phyloP scores from a whole-genome alignment of 495 filamentous ascomycete genomes.

The Neurospora sp. region DNA sequence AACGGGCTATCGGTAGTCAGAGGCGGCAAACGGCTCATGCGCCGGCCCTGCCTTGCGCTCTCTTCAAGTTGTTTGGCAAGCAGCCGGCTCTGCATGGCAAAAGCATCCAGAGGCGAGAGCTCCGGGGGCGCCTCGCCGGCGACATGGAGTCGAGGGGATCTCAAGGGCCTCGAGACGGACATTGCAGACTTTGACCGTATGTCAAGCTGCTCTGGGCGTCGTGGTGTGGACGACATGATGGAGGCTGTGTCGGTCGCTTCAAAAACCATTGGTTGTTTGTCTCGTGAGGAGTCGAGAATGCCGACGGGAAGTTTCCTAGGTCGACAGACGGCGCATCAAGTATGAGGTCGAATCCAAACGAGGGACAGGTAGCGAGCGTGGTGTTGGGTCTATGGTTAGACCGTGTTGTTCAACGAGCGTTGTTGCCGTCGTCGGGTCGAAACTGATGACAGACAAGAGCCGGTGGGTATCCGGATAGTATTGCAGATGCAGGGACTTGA shows the following conservation, averaged over 20 bases:
- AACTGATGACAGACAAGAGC: neutral
- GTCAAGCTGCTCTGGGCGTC: conserved; percentile 50
- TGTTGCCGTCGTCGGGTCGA: neutral
- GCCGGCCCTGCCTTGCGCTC: conserved; percentile 53
- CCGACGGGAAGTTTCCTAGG: neutral
- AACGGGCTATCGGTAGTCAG: conserved; percentile 62
- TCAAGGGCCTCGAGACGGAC: conserved; percentile 44
- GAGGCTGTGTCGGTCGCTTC: neutral
- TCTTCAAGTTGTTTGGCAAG: conserved; percentile 82
- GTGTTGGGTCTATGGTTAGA: neutral
- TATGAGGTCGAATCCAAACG: conserved; percentile 22
- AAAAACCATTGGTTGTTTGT: conserved; percentile 1
- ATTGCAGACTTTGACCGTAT: conserved; percentile 54
- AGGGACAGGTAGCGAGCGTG: neutral
- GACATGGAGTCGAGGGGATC: conserved; percentile 64
- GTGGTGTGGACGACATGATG: conserved; percentile 35
- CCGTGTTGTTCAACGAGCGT: neutral
- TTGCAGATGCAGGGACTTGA: neutral
- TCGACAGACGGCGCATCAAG: conserved; percentile 21
- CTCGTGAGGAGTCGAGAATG: neutral
- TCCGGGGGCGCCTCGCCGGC: conserved; percentile 85
- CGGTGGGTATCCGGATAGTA: conserved; percentile 12
- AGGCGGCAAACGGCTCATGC: conserved; percentile 78
- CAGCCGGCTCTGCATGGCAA: conserved; percentile 77
- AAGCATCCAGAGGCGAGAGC: conserved; percentile 88